Evolutionary conservation across 108 stramenopile genomes (phyloP), one percentile per base, ranked within the genome.

Genomic region (Nitzschia sp.): DNA sequence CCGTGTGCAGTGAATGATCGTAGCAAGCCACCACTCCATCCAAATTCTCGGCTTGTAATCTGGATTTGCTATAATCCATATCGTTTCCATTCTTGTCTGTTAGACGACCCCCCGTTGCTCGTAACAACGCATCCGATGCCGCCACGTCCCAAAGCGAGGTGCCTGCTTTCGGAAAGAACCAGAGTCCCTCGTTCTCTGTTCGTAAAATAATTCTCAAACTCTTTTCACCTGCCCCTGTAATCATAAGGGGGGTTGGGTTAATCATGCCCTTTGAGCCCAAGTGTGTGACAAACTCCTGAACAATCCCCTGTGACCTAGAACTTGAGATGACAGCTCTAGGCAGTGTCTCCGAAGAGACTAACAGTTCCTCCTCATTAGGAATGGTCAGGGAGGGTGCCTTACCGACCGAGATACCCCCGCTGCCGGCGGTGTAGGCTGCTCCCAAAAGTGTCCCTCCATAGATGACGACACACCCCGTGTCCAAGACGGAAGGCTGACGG

Each of bases 101-200:
- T 14, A 86, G 20, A 57, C 53, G 71, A 3, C 85, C 85, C 29
- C 85, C 85, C 44, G 71, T 66, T 3, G 72, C 72, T 48, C 81
- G 62, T 26, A 86, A 56, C 17, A 86, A 59, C 0, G 85, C 85
- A 73, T 86, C 85, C 34, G 81, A 61, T 0, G 85, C 85, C 1
- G 85, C 85, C 10, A 86, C 82, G 53, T 86, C 85, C 85, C 85
- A 86, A 24, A 79, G 54, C 20, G 85, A 86, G 8, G 85, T 86
- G 6, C 85, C 85, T 8, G 77, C 53, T 48, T 76, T 83, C 10
- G 85, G 85, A 65, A 70, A 86, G 60, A 83, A 83, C 85, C 85
- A 86, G 8, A 86, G 37, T 38, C 77, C 80, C 61, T 86, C 85
- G 14, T 83, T 64, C 43, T 79, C 53, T 10, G 61, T 38, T 14